These are phyloP conservation scores for Graphiopsis chlorocephala DNA, from an alignment of 2,329 filamentous ascomycete species.

Conservation along the genomic window DNA sequence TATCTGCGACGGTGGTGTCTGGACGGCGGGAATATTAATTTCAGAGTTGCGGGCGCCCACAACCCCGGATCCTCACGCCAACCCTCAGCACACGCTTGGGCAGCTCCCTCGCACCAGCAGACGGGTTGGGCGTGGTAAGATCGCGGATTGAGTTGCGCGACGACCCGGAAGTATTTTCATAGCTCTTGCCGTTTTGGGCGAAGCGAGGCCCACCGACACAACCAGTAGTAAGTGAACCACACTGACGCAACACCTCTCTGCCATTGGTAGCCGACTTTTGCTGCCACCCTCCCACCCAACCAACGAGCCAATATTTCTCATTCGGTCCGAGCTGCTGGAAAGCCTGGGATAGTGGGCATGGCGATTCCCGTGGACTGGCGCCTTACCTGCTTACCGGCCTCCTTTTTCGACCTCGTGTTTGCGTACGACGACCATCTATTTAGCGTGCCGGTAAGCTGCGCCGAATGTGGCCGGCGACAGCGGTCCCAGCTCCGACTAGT, in stretches of 20 bases:
- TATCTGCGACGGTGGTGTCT: not conserved
- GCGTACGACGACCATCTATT: not conserved
- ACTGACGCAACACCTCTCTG: not conserved
- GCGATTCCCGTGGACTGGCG: not conserved
- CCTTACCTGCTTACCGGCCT: not conserved
- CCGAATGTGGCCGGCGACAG: not conserved
- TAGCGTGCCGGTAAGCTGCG: slow-evolving; percentile 10
- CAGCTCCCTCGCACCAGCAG: not conserved
- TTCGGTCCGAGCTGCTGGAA: slow-evolving; percentile 13
- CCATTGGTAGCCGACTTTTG: slow-evolving; percentile 1
- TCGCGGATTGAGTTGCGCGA: not conserved
- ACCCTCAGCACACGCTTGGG: not conserved
- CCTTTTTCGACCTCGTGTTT: slow-evolving; percentile 2
- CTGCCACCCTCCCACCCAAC: not conserved
- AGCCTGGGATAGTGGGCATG: not conserved
- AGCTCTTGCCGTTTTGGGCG: slow-evolving; percentile 7
- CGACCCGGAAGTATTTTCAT: not conserved
- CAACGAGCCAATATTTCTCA: not conserved
- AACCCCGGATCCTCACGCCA: slow-evolving; percentile 11
- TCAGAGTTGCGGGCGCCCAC: slow-evolving; percentile 9
- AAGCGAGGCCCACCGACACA: not conserved
- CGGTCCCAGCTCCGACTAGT: slow-evolving; percentile 10
- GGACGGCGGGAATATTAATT: not conserved
- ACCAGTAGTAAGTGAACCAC: not conserved
- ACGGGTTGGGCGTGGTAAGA: not conserved